Evolutionary conservation across 2,329 filamentous ascomycete genomes (phyloP).

Genomic region (Penicillium vulpinum): DNA sequence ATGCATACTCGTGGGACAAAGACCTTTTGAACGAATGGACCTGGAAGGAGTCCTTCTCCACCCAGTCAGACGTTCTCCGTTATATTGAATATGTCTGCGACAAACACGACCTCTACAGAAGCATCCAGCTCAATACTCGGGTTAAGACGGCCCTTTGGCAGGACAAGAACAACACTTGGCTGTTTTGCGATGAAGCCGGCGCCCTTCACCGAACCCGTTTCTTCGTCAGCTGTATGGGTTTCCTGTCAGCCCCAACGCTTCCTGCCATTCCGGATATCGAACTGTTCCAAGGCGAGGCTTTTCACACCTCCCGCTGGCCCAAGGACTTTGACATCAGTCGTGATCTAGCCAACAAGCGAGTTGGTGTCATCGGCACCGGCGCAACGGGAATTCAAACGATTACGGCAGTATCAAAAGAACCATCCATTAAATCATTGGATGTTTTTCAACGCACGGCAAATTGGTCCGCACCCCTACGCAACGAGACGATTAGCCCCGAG

Average conservation of each 20-base stretch:
- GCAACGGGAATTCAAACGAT: slow-evolving; percentile 22
- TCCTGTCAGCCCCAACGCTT: slow-evolving; percentile 41
- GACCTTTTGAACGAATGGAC: slow-evolving; percentile 32
- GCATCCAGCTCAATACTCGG: slow-evolving; percentile 46
- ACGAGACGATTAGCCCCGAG: slow-evolving; percentile 13
- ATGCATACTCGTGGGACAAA: slow-evolving; percentile 32
- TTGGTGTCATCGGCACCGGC: slow-evolving; percentile 20
- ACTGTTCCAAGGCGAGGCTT: slow-evolving; percentile 41
- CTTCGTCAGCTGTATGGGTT: slow-evolving; percentile 41
- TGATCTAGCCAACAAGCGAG: slow-evolving; percentile 23
- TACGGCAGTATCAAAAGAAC: slow-evolving; percentile 16
- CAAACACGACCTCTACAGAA: slow-evolving; percentile 34
- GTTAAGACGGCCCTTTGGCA: slow-evolving; percentile 38
- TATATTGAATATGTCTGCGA: slow-evolving; percentile 38
- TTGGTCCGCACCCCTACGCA: slow-evolving; percentile 21
- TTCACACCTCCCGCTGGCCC: slow-evolving; percentile 46
- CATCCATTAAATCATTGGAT: slow-evolving; percentile 11
- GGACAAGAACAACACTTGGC: slow-evolving; percentile 32
- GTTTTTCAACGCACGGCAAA: slow-evolving; percentile 22
- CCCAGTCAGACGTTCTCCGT: slow-evolving; percentile 34
- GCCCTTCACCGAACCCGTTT: slow-evolving; percentile 29
- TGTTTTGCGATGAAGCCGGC: slow-evolving; percentile 27
- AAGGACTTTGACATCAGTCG: slow-evolving; percentile 24
- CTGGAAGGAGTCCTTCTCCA: slow-evolving; percentile 40
- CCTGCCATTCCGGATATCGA: slow-evolving; percentile 41